Conservation (phyloP, 371 early-diverging fungal genomes). For the Batkoa obscura region DNA sequence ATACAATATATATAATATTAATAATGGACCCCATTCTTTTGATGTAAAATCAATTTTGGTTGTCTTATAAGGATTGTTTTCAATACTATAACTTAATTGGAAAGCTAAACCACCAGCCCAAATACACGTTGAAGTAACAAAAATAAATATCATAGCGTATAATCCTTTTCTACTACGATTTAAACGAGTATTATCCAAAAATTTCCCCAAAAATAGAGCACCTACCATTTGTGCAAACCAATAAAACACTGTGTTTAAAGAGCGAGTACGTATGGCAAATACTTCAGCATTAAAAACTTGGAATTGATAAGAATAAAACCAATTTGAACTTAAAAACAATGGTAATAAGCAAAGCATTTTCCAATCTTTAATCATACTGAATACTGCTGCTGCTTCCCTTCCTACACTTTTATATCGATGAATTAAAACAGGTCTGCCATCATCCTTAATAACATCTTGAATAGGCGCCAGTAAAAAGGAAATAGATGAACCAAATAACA, state of each 20-base stretch:
- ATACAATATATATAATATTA: conserved; percentile 39
- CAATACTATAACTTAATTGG: conserved; percentile 24
- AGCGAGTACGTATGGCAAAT: conserved; percentile 35
- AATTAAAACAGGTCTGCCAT: conserved; percentile 35
- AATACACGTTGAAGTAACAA: conserved; percentile 22
- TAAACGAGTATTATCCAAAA: conserved; percentile 27
- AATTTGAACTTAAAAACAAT: conserved; percentile 51
- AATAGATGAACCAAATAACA: conserved; percentile 31
- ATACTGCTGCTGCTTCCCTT: conserved; percentile 30
- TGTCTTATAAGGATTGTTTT: conserved; percentile 27
- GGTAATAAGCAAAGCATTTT: conserved; percentile 35
- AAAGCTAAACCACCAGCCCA: conserved; percentile 41
- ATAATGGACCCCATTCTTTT: too few relatives aligned
- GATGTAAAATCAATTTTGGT: conserved; percentile 5
- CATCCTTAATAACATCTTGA: conserved; percentile 27
- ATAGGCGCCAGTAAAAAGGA: conserved; percentile 34
- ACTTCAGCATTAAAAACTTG: conserved; percentile 23
- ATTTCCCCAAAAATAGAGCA: conserved; percentile 23
- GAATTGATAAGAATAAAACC: conserved; percentile 56
- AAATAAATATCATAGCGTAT: conserved; percentile 22
- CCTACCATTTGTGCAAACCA: conserved; percentile 49
- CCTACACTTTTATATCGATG: conserved; percentile 23
- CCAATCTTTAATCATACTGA: conserved; percentile 43
- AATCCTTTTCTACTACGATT: conserved; percentile 28
- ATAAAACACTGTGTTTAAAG: conserved; percentile 44